These are phyloP conservation scores for Spencermartinsiella europaea DNA, from an alignment of 805 yeast genomes.

Conservation along the genomic window DNA sequence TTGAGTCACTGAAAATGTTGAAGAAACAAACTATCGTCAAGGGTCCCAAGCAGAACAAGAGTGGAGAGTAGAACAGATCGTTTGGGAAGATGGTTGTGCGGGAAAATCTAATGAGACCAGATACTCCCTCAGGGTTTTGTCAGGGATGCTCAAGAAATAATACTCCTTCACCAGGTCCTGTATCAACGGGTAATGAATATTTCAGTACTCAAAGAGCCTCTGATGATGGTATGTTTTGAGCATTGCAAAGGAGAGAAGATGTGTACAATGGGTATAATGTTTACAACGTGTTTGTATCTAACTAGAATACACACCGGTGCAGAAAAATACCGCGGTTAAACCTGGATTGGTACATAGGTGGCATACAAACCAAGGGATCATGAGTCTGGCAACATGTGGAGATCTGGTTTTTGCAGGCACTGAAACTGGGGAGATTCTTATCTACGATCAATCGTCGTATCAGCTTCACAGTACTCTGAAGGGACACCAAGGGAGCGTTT, in stretches of 20 bases:
- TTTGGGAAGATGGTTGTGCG: background rate
- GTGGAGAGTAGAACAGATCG: background rate
- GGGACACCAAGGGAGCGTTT: constrained; percentile 71
- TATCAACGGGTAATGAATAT: too few relatives aligned
- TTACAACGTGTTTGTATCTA: too few relatives aligned
- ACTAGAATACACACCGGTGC: constrained; percentile 11
- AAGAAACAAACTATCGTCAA: too few relatives aligned
- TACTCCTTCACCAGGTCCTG: background rate
- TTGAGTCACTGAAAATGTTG: too few relatives aligned
- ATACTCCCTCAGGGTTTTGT: background rate
- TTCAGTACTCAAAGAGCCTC: too few relatives aligned
- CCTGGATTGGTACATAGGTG: constrained; percentile 58
- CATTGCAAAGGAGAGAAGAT: too few relatives aligned
- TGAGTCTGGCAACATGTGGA: constrained; percentile 44
- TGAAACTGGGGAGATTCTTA: constrained; percentile 72
- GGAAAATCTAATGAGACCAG: background rate
- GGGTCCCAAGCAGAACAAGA: too few relatives aligned
- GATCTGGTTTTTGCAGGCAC: constrained; percentile 74
- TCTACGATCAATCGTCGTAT: constrained; percentile 62
- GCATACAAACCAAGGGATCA: constrained; percentile 66
- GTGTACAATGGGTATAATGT: too few relatives aligned
- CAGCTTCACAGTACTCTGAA: constrained; percentile 47
- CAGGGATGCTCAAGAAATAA: background rate
- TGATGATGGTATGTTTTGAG: too few relatives aligned
- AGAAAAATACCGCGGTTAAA: background rate